Conservation (phyloP, 129 eudicot genomes). For the Flaveria trinervia region DNA sequence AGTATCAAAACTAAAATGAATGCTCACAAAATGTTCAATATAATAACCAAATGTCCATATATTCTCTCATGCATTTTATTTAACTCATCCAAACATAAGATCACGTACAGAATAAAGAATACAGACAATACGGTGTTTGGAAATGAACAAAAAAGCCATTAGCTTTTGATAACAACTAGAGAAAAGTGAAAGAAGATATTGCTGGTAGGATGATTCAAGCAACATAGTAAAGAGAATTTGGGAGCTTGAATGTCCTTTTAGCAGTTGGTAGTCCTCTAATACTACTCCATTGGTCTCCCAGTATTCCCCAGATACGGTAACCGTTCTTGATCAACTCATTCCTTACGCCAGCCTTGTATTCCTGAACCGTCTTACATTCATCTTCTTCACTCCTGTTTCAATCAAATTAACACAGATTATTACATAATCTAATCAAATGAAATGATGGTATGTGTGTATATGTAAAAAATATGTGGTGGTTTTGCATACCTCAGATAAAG, state of each 20-base stretch:
- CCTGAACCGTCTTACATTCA: constrained; percentile 37
- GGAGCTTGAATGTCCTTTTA: constrained; percentile 64
- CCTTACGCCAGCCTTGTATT: constrained; percentile 56
- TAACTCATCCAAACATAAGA: not conserved
- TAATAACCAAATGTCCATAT: not conserved
- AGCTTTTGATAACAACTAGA: not conserved
- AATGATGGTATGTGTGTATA: not conserved
- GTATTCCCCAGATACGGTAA: constrained; percentile 60
- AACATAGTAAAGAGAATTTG: constrained; percentile 62
- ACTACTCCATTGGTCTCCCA: constrained; percentile 81
- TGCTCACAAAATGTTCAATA: not conserved
- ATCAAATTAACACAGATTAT: not conserved
- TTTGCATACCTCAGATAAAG: constrained; percentile 49
- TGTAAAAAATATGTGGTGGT: not conserved
- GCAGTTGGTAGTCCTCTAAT: constrained; percentile 49
- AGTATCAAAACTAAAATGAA: not conserved
- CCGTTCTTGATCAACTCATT: constrained; percentile 41
- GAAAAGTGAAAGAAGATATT: not conserved
- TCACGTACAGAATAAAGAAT: not conserved
- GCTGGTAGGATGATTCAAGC: constrained; percentile 31
- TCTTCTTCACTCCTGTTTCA: constrained; percentile 38
- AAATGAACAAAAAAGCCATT: not conserved
- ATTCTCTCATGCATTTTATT: not conserved
- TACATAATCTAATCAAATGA: not conserved
- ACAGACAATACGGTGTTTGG: not conserved